Base-by-base conservation (phyloP, 495 filamentous ascomycete species). In the Pyrenopolyporus hunteri region DNA sequence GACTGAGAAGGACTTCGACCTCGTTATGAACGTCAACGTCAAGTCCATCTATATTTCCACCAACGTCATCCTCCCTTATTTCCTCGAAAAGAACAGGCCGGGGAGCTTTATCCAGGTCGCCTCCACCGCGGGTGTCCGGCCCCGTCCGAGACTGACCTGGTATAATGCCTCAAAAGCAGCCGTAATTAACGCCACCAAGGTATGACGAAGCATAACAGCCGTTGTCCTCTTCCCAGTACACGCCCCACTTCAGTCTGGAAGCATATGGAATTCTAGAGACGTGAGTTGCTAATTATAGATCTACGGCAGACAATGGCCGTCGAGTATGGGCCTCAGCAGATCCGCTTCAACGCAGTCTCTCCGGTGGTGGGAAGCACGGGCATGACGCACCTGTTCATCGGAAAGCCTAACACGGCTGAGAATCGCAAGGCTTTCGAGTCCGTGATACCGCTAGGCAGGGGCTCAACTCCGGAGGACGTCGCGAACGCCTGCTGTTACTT, bases 91-190 rank as follows among this genome's bases (percentile, higher is more conserved):
- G 56, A 79, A 82, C 10, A 70, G 78, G n/a, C 83, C 84, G 4
- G 86, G 85, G 0, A 78, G 72, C 6, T 81, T 89, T 50, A 85
- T 90, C 57, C 88, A 89, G 68, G 84, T 89, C 31, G 84, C 86
- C 1, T 85, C 81, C 5, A 86, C 86, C 23, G 86, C 85, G 3
- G 83, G 83, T 6, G 80, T 78, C 17, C 76, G 86, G 48, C 86
- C 86, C 2, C 77, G 86, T n/a, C 84, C 85, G 4, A 83, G 85
- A 2, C 73, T 89, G 51, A 85, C 87, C 8, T 88, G 85, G 85
- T 89, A 89, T 64, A 89, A 88, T 65, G 82, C 84, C 2, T 83
- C 81, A 28, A 89, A 89, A 69, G 85, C 82, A 2, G 85, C 87
- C 19, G 83, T 88, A 3, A 79, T 80, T 29, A 88, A 87, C 67